These are phyloP conservation scores for Geosmithia morbida DNA, from an alignment of 2,329 filamentous ascomycete species.

Conservation along the genomic window DNA sequence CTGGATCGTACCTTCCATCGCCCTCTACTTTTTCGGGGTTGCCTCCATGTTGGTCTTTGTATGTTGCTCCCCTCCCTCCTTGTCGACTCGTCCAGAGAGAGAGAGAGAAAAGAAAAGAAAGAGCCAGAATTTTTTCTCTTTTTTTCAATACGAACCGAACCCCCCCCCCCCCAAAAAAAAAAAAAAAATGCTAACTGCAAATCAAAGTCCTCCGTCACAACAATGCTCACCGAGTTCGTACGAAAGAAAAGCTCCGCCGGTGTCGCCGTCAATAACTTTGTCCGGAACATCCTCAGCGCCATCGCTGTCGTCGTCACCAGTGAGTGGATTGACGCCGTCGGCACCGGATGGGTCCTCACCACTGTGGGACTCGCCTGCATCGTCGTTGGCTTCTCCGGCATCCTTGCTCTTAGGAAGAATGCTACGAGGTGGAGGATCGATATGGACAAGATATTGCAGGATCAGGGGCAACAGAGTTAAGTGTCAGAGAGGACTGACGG, in stretches of 20 bases:
- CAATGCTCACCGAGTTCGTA: constrained; percentile 79
- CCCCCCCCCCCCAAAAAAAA: no score
- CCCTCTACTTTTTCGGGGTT: constrained; percentile 61
- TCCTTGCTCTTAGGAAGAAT: constrained; percentile 47
- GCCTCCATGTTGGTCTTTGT: constrained; percentile 71
- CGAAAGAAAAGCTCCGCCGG: constrained; percentile 55
- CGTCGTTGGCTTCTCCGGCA: constrained; percentile 37
- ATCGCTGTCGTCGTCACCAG: constrained; percentile 55
- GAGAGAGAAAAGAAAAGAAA: no score
- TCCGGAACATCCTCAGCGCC: constrained; percentile 65
- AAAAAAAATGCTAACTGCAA: no score
- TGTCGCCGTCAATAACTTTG: constrained; percentile 70
- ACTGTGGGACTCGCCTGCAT: constrained; percentile 33
- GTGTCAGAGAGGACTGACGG: neutral
- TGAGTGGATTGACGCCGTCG: constrained; percentile 56
- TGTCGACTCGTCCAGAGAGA: no score
- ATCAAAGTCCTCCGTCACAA: constrained; percentile 44
- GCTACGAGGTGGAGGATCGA: constrained; percentile 46
- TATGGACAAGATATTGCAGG: constrained; percentile 34
- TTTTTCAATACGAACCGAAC: no score
- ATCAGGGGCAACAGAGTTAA: neutral
- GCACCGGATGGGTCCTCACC: constrained; percentile 66
- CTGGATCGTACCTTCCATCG: constrained; percentile 48
- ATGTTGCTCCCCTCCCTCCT: constrained; percentile 7
- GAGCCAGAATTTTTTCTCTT: no score